Evolutionary conservation across 1,284 basidiomycete species (phyloP), one percentile per base, ranked within the genome.

Genomic region (Ustanciosporium gigantosporum): DNA sequence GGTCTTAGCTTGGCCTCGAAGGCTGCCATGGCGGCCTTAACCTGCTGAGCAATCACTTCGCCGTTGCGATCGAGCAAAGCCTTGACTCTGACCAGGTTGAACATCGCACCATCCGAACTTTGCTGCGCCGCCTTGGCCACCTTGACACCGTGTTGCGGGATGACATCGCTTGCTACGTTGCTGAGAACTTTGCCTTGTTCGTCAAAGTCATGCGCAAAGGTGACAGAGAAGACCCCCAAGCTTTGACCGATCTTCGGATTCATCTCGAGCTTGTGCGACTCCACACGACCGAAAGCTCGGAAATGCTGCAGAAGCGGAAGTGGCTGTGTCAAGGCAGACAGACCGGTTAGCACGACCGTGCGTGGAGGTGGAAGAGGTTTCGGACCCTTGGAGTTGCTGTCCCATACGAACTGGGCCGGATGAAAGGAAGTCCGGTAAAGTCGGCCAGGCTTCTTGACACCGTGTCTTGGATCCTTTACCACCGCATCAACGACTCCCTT

Each of bases 161-260:
- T 25, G 31, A 35, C 31, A 15, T 41, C 41, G 21, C 41, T 31
- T 17, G 49, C 19, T 1, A 31, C 15, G 9, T 21, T 38, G 2
- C 37, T 24, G 5, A 42, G 31, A 3, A 41, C 29, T 14, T 64
- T 62, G 27, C 60, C 62, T 3, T 52, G 46, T 17, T 67, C 58
- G 41, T 66, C 60, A 40, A 70, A 68, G 46, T 79, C 73, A 52
- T 80, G 76, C 17, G 64, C 78, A 75, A 84, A 96, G 57, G 84
- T 85, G 68, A 96, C 83, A 73, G 85, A 86, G 41, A 89, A 86
- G 31, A 96, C 85, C 5, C 92, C 92, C 3, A 96, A 82, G 14
- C 88, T 85, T 56, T 85, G 87, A 13, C 91, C 91, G 17, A 86
- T 91, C 42, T 83, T 82, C 37, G 84, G 83, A 79, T 95, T 89